Evolutionary conservation across 2,329 filamentous ascomycete species (phyloP).

Genomic region (Plenodomus biglobosus): DNA sequence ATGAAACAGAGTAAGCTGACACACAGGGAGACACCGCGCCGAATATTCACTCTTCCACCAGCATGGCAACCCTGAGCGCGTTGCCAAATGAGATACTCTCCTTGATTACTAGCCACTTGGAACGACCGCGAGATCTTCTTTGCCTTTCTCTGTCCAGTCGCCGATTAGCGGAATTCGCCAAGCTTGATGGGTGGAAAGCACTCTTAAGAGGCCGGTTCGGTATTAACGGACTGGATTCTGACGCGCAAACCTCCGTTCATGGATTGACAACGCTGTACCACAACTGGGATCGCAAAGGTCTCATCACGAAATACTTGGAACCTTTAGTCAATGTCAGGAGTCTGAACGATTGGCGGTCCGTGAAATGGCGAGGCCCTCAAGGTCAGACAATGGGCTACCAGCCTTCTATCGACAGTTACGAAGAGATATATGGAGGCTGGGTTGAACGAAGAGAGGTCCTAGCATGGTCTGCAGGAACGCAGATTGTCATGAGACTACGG

Average conservation of each 20-base stretch:
- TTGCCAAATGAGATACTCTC: constrained; percentile 41
- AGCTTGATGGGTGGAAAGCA: constrained; percentile 40
- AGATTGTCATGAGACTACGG: constrained; percentile 55
- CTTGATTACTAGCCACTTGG: constrained; percentile 32
- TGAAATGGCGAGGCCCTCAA: constrained; percentile 46
- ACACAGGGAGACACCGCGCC: not conserved
- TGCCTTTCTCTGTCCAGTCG: constrained; percentile 28
- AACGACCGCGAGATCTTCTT: constrained; percentile 30
- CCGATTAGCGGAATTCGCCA: constrained; percentile 27
- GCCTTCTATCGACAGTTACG: constrained; percentile 61
- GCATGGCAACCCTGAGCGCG: constrained; percentile 27
- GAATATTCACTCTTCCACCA: too few relatives aligned
- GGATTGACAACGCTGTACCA: constrained; percentile 59
- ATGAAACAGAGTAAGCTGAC: not conserved
- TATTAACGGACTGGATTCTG: constrained; percentile 23
- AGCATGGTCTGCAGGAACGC: constrained; percentile 62
- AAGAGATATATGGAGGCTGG: constrained; percentile 47
- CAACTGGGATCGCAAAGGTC: constrained; percentile 59
- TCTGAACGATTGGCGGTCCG: constrained; percentile 37
- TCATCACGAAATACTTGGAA: constrained; percentile 57
- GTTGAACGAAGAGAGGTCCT: constrained; percentile 57
- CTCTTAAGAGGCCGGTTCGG: constrained; percentile 36
- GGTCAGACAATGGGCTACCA: constrained; percentile 61
- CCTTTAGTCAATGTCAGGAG: constrained; percentile 43
- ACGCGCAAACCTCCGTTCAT: constrained; percentile 48